Base-by-base conservation (phyloP, 148 eudicot species). In the Talinum fruticosum region DNA sequence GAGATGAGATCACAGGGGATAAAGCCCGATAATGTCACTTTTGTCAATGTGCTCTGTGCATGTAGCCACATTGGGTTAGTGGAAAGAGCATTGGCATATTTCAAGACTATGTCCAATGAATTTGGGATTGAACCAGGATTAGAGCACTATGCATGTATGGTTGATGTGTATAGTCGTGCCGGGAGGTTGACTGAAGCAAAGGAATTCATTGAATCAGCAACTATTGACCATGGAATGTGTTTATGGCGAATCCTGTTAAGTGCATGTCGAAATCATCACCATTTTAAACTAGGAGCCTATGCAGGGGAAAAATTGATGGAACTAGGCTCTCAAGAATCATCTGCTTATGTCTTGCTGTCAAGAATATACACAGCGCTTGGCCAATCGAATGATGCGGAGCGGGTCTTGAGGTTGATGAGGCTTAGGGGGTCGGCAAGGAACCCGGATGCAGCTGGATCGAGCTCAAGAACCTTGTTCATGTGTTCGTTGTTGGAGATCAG, bases 381-480 rank as follows among this genome's bases (percentile, higher is more conserved):
- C 4, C 86, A 80, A 71, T 53, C 73, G 62, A 84, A 85, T 70
- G 89, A 87, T 47, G 93, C 87, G 80, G 85, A 77, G 69, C 81
- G 90, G 36, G 80, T 89, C 49, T 86, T 86, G 83, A 78, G 79
- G 78, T 78, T 89, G 80, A 89, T 89, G 93, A 89, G 77, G 79
- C 72, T 83, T 74, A 82, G 87, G 80, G 85, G 75, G 83, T 89
- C 66, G 88, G 75, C 53, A 89, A 89, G 78, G 93, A 89, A 81
- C 90, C 88, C 49, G 93, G 93, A 24, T 89, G 89, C 72, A 89
- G 90, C 81, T 89, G 93, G 93, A 86, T 89, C 71, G 90, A 89
- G 85, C 81, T 86, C 69, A 86, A 87, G 78, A 89, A 77, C 79
- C 82, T 78, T 54, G 84, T 87, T 81, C 89, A 89, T 76, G 93